Conservation (phyloP, 257 asterid genomes). For the Oldenlandia corymbosa region DNA sequence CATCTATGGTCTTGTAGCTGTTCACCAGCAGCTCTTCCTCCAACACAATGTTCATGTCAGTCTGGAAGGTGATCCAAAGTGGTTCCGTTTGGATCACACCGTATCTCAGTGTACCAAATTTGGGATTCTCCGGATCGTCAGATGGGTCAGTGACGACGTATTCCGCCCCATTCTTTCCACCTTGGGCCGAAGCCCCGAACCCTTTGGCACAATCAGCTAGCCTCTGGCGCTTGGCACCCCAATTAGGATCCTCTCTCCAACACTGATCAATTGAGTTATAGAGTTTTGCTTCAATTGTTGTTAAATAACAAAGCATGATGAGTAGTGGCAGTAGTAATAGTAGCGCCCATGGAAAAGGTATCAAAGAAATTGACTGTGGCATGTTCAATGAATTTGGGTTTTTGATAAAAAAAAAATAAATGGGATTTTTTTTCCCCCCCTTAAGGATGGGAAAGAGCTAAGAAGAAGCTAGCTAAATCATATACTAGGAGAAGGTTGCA, state of each 20-base stretch:
- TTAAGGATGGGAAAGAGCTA: no score
- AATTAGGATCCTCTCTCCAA: slow-evolving; percentile 7
- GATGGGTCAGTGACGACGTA: slow-evolving; percentile 19
- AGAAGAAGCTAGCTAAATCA: no score
- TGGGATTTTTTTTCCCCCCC: no score
- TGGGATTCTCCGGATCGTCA: slow-evolving; percentile 19
- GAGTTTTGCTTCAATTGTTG: neutral
- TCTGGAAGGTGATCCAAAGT: slow-evolving; percentile 15
- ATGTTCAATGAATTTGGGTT: no score
- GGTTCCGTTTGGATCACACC: slow-evolving; percentile 12
- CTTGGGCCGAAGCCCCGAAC: slow-evolving; percentile 14
- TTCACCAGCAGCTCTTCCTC: slow-evolving; percentile 6
- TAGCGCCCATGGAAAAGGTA: neutral
- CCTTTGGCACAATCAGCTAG: slow-evolving; percentile 17
- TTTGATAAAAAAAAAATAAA: no score
- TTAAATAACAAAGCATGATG: neutral
- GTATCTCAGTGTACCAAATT: slow-evolving; percentile 18
- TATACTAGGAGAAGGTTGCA: no score
- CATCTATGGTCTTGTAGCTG: slow-evolving; percentile 20
- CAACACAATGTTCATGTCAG: slow-evolving; percentile 11
- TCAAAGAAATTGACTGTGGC: no score
- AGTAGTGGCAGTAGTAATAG: no score
- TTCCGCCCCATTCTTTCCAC: slow-evolving; percentile 15
- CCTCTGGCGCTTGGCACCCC: slow-evolving; percentile 16
- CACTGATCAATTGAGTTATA: slow-evolving; percentile 12